Base-by-base conservation (phyloP, 2,329 filamentous ascomycete genomes). In the Akanthomyces muscarius region DNA sequence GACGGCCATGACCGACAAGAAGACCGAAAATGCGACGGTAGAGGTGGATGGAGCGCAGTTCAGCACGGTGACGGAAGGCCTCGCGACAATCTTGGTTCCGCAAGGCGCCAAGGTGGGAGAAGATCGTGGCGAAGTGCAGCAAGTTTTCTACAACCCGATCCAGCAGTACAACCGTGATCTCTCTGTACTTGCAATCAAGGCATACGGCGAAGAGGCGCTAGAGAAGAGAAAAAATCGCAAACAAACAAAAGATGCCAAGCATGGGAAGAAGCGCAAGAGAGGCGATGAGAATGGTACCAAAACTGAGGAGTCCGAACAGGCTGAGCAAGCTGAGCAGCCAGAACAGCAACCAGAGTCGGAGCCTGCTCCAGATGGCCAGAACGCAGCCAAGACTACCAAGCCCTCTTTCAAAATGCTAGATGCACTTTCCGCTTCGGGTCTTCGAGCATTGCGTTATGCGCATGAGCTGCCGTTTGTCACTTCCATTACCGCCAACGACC, bases 111-210 rank as follows among this genome's bases (percentile, higher is more conserved):
- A 75, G 69, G 74, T 76, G 63, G 73, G 73, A 7, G 75, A 80
- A 63, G 83, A 86, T 70, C 79, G 83, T 64, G 83, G 87, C 58
- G 82, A 86, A 68, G 81, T 86, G 45, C 84, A 88, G 68, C 89
- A 94, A 70, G 96, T 99, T 62, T 99, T 99, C 73, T 99, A 99
- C 83, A 99, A 99, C 70, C 94, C 95, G 0, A 97, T 99, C 61
- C 95, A 99, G 74, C 95, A 99, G 73, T 99, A 98, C 81, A 99
- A 99, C 76, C 89, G 96, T 53, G 95, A 99, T 73, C 77, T 99
- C 67, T 97, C 92, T 65, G 91, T 97, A 30, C 83, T 99, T 16
- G 92, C 92, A 0, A 97, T 99, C 74, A 91, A 91, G 71, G 90
- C 90, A 0, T 97, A 94, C 73, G 91, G 91, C 1, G 87, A 95